Percentiles rank a stretch among this genome's conserved stretches.
Evolutionary conservation across 139 green algal species (phyloP).

Genomic region (Choricystis sp.): DNA sequence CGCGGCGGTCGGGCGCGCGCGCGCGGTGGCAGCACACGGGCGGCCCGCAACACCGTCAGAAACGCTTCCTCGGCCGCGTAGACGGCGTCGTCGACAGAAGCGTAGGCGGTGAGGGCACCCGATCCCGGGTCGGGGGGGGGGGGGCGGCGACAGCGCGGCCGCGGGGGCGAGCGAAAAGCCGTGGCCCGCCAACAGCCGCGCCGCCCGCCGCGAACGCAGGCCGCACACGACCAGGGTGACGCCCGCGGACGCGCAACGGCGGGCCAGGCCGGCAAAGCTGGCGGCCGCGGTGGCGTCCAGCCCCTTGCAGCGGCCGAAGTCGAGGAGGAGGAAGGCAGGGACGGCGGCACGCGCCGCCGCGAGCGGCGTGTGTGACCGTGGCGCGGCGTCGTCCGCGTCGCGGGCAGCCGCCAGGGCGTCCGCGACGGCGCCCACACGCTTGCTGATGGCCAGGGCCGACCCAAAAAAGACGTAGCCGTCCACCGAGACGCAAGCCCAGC

Average conservation of each 20-base stretch:
- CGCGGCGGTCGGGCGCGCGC: too few species aligned
- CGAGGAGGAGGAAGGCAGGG: not conserved
- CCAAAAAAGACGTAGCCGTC: conserved; percentile 75
- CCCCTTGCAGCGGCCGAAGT: not conserved
- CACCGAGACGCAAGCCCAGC: conserved; percentile 33
- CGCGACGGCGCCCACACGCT: not conserved
- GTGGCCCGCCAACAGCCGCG: not conserved
- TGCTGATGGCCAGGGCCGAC: not conserved
- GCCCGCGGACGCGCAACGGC: too few species aligned
- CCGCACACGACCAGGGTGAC: not conserved
- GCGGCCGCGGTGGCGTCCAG: not conserved
- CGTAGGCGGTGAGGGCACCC: not conserved
- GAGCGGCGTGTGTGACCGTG: not conserved
- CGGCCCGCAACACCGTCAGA: not conserved
- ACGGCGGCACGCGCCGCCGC: too few species aligned
- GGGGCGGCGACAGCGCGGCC: not conserved
- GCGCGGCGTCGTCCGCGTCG: too few species aligned
- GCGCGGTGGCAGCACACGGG: not conserved
- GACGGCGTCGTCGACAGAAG: not conserved
- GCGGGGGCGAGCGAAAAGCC: not conserved
- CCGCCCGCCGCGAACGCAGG: not conserved
- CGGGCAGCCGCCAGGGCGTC: not conserved
- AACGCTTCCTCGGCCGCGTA: not conserved
- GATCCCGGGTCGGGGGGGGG: too few species aligned
- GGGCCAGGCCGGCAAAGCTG: not conserved